phyloP scores from a whole-genome alignment of 2,329 filamentous ascomycete species.

The Fusarium fujikuroi region DNA sequence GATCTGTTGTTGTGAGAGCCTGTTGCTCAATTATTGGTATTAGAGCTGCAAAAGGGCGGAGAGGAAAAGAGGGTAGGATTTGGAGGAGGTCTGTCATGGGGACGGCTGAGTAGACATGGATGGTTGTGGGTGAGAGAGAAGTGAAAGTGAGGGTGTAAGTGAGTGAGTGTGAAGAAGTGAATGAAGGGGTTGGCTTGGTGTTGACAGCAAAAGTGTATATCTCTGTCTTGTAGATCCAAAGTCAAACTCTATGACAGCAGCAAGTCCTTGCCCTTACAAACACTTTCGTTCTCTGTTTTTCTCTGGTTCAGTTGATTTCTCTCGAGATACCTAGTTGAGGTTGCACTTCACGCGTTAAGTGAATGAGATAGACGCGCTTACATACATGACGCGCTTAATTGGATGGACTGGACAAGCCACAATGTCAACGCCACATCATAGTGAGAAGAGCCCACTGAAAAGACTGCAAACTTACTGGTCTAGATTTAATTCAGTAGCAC shows the following conservation, averaged over 20 bases:
- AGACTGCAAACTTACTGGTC: neutral
- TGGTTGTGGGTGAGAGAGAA: neutral
- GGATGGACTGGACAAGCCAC: conserved; percentile 10
- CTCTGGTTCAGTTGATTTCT: conserved; percentile 3
- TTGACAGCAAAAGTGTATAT: neutral
- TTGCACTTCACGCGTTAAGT: conserved; percentile 24
- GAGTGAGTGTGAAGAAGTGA: conserved; percentile 19
- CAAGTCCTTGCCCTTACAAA: neutral
- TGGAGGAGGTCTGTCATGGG: conserved; percentile 86
- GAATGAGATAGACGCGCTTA: conserved; percentile 7
- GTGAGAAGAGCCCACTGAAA: neutral
- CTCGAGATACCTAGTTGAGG: neutral
- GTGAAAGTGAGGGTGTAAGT: conserved; percentile 19
- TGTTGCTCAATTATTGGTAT: conserved; percentile 83
- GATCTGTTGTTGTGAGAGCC: conserved; percentile 80
- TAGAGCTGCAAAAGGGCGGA: conserved; percentile 76
- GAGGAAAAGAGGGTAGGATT: conserved; percentile 83
- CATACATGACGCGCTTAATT: conserved; percentile 25
- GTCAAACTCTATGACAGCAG: neutral
- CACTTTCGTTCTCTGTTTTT: neutral
- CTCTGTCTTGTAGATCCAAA: no score
- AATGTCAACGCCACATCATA: conserved; percentile 6
- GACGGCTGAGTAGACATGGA: conserved; percentile 27
- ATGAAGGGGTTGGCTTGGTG: neutral
- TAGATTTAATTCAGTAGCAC: neutral